Evolutionary conservation across 345 rosid genomes (phyloP).

Genomic region (Populus davidiana): DNA sequence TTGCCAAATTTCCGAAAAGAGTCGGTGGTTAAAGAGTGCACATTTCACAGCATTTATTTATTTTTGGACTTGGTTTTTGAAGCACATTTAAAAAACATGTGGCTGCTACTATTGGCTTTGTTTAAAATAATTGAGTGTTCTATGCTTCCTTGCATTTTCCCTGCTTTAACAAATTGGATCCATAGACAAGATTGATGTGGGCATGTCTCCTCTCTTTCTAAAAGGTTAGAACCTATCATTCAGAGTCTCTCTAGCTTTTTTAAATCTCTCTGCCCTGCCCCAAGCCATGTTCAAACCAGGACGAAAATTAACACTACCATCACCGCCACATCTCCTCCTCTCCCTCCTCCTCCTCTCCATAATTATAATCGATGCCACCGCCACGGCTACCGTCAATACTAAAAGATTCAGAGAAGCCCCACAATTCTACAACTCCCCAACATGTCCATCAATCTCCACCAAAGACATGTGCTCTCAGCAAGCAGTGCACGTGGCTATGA

Average conservation of each 20-base stretch:
- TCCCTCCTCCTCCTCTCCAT: slow-evolving; percentile 2
- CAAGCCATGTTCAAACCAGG: slow-evolving; percentile 2
- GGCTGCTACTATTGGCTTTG: background rate
- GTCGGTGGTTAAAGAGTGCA: background rate
- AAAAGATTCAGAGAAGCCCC: slow-evolving; percentile 32
- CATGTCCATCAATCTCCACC: slow-evolving; percentile 15
- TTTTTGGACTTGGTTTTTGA: background rate
- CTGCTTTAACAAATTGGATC: background rate
- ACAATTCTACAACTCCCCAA: slow-evolving; percentile 22
- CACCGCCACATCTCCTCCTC: background rate
- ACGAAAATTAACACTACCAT: background rate
- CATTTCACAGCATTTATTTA: background rate
- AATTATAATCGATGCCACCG: background rate
- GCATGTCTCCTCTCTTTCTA: background rate
- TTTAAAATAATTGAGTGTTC: background rate
- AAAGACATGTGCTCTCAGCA: slow-evolving; percentile 9
- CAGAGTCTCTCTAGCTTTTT: background rate
- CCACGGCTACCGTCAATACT: background rate
- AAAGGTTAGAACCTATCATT: background rate
- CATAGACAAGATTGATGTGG: background rate
- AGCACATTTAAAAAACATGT: background rate
- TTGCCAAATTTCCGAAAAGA: background rate
- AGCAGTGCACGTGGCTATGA: slow-evolving; percentile 43
- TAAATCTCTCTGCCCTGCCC: background rate
- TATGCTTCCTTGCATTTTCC: background rate